Evolutionary conservation across 805 yeast species (phyloP).

Genomic region (Cyberlindnera petersonii): DNA sequence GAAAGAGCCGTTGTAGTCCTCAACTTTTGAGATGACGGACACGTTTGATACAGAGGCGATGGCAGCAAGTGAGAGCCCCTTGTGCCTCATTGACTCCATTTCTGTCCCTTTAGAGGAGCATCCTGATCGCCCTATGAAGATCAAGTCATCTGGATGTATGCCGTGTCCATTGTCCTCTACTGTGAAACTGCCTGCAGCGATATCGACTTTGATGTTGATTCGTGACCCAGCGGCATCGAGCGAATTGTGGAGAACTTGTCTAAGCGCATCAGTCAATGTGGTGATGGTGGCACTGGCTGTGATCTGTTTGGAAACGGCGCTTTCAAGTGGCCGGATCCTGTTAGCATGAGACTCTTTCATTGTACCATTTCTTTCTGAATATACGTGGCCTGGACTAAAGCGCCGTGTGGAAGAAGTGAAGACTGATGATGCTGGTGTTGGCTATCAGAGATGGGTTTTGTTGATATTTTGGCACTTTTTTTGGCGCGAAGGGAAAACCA

Average conservation of each 20-base stretch:
- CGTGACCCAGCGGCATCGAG: slow-evolving; percentile 48
- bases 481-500: slow-evolving; percentile 5
- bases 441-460: neutral
- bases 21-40: slow-evolving; percentile 44
- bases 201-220: slow-evolving; percentile 36
- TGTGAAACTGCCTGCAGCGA: slow-evolving; percentile 30
- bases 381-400: too few species aligned
- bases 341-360: neutral
- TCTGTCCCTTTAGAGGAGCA: slow-evolving; percentile 1
- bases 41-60: slow-evolving; percentile 46
- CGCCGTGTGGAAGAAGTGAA: too few species aligned
- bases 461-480: neutral
- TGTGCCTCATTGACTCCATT: slow-evolving; percentile 52
- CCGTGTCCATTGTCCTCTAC: slow-evolving; percentile 76
- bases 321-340: slow-evolving; percentile 6
- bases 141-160: slow-evolving; percentile 45
- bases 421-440: too few species aligned
- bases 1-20: slow-evolving; percentile 30
- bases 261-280: slow-evolving; percentile 38
- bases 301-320: slow-evolving; percentile 8
- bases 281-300: slow-evolving; percentile 27
- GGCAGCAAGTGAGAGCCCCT: slow-evolving; percentile 67
- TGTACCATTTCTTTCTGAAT: neutral
- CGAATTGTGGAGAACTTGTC: slow-evolving; percentile 52
- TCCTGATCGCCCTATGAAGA: slow-evolving; percentile 26